A percentile compares a stretch with the other conserved stretches of the same genome.
Conservation (phyloP, 164 flowering plant species). For the Sextonia rubra region DNA sequence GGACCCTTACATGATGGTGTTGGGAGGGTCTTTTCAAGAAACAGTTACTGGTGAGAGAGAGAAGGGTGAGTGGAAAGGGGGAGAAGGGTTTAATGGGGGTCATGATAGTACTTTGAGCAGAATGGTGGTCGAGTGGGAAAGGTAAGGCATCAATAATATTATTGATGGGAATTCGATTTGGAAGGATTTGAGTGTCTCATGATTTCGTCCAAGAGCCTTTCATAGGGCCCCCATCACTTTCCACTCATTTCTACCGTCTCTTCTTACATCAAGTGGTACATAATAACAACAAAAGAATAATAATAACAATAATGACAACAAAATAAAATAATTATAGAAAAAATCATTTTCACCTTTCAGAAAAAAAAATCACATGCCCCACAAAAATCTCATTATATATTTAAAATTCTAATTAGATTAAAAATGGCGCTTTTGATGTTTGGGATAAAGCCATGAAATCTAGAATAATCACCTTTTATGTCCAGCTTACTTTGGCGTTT, state of each 20-base stretch:
- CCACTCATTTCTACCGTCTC: neutral
- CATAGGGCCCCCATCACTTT: neutral
- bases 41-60: neutral
- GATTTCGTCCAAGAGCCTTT: neutral
- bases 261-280: neutral
- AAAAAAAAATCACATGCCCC: too few relatives aligned
- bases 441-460: too few relatives aligned
- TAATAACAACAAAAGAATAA: neutral
- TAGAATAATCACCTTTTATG: too few relatives aligned
- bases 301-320: neutral
- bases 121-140: slow-evolving; percentile 1
- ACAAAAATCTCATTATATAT: too few relatives aligned
- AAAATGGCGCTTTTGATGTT: too few relatives aligned
- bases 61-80: slow-evolving; percentile 4
- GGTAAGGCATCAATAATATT: neutral
- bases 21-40: neutral
- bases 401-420: too few relatives aligned
- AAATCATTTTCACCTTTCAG: neutral
- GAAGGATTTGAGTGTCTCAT: slow-evolving; percentile 4
- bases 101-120: neutral
- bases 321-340: neutral
- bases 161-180: neutral
- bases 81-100: neutral
- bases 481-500: too few relatives aligned
- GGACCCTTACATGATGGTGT: too few relatives aligned